Base-by-base conservation (phyloP, 2,329 filamentous ascomycete genomes). In the Fusarium nygamai region DNA sequence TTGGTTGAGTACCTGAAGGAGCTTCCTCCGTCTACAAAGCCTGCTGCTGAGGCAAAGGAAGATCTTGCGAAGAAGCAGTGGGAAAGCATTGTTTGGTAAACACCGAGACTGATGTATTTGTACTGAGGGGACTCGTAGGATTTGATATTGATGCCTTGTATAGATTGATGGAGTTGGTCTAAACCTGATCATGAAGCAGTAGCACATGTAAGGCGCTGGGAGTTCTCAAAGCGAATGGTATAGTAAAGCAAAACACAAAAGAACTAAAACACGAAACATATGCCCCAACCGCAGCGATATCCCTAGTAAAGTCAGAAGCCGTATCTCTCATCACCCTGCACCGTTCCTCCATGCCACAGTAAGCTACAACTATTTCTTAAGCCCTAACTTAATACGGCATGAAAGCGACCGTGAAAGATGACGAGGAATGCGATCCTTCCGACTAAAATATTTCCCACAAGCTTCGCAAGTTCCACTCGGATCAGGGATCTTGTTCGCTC, bases 301-400 rank as follows among this genome's bases (percentile, higher is more conserved):
- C 10, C 29, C 22, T 16, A 47, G 29, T 22, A 13, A 41, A n/a
- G 34, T 34, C 31, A 9, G 19, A 57, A 39, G 11, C 27, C 11
- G 24, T 24, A 34, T 34, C 29, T 27, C 11, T 50, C 43, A 9
- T 36, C 29, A 41, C 17, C 20, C 31, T 63, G 39, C 24, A 36
- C 39, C 3, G 10, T 31, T 64, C 53, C 19, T 20, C 24, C 29
- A 47, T 46, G 34, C 11, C 46, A 31, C 24, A 27, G 31, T 17
- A 48, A 64, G 50, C 20, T n/a, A 24, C 36, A 39, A 54, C 48
- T 17, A 53, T 47, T 39, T 27, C n/a, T 61, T 41, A 56, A 65
- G 61, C 33, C 64, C 53, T 11, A 76, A 22, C 41, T 67, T 71
- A 51, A 71, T 14, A 62, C 73, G 64, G 57, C 65, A 76, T 31